Conservation (phyloP, 306 rosid genomes). For the Phaseolus lunatus region DNA sequence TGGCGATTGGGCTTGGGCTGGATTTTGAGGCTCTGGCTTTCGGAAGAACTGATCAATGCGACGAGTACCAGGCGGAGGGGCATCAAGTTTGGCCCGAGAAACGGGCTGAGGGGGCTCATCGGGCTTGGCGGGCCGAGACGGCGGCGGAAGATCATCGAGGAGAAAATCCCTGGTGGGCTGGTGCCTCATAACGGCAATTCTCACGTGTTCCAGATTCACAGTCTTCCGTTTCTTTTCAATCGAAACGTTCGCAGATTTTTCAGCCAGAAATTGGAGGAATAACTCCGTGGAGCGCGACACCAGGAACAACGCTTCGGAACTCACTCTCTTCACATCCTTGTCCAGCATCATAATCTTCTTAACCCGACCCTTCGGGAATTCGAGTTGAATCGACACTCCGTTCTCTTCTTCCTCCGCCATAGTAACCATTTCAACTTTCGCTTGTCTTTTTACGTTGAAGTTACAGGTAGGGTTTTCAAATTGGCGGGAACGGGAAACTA, state of each 20-base stretch:
- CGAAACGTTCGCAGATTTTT: constrained; percentile 66
- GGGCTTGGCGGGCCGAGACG: constrained; percentile 51
- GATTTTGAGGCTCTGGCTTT: constrained; percentile 37
- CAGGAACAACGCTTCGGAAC: constrained; percentile 74
- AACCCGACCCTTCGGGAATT: constrained; percentile 70
- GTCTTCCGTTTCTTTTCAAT: constrained; percentile 81
- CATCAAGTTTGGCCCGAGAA: constrained; percentile 40
- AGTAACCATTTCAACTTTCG: not conserved
- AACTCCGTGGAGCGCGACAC: constrained; percentile 78
- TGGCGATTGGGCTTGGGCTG: not conserved
- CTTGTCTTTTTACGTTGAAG: not conserved
- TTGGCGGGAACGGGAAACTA: constrained; percentile 51
- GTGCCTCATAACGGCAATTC: constrained; percentile 78
- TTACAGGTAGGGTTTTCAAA: constrained; percentile 44
- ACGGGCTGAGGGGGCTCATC: constrained; percentile 46
- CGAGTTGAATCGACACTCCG: constrained; percentile 45
- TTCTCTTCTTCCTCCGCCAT: constrained; percentile 59
- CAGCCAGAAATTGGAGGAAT: constrained; percentile 77
- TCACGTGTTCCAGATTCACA: constrained; percentile 74
- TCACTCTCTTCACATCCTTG: constrained; percentile 67
- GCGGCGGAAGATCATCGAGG: constrained; percentile 73
- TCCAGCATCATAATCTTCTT: constrained; percentile 88
- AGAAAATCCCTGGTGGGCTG: constrained; percentile 81
- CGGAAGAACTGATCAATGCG: constrained; percentile 79
- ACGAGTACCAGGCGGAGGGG: constrained; percentile 54